Conservation (phyloP, 2,329 filamentous ascomycete genomes). For the Monilinia fructicola region DNA sequence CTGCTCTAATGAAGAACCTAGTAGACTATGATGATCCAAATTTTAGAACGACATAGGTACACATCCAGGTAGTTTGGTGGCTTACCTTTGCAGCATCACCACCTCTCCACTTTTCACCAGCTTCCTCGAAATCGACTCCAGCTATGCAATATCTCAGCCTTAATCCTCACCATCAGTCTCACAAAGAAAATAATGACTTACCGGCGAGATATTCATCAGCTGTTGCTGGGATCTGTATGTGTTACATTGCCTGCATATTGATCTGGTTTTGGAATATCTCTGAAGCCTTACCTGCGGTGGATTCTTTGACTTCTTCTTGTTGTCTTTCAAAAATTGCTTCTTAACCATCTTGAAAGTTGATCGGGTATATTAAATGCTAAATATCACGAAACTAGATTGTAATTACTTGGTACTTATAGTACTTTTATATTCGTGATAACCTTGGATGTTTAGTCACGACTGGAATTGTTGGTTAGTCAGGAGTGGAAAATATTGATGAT, state of each 20-base stretch:
- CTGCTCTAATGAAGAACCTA: constrained; percentile 60
- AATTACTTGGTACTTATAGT: too few species aligned
- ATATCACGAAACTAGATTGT: not conserved
- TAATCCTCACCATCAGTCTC: not conserved
- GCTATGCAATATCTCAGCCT: constrained; percentile 42
- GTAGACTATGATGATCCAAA: constrained; percentile 38
- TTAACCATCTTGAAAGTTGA: constrained; percentile 33
- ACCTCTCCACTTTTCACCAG: constrained; percentile 71
- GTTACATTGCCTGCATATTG: constrained; percentile 2
- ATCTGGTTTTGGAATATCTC: not conserved
- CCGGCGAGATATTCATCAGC: constrained; percentile 68
- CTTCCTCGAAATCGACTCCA: constrained; percentile 68
- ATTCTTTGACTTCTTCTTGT: constrained; percentile 44
- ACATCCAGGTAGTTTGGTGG: not conserved
- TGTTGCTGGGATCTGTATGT: constrained; percentile 52
- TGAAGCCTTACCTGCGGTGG: constrained; percentile 32
- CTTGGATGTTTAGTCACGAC: too few species aligned
- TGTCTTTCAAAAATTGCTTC: constrained; percentile 43
- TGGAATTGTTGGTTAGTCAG: not conserved
- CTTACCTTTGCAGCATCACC: constrained; percentile 63
- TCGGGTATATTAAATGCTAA: not conserved
- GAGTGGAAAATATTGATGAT: not conserved
- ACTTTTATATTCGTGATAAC: not conserved
- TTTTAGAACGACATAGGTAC: constrained; percentile 15
- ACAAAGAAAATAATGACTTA: constrained; percentile 36